These are phyloP conservation scores for Heliamphora pulchella DNA, from an alignment of 179 eudicot genomes.

Conservation along the genomic window DNA sequence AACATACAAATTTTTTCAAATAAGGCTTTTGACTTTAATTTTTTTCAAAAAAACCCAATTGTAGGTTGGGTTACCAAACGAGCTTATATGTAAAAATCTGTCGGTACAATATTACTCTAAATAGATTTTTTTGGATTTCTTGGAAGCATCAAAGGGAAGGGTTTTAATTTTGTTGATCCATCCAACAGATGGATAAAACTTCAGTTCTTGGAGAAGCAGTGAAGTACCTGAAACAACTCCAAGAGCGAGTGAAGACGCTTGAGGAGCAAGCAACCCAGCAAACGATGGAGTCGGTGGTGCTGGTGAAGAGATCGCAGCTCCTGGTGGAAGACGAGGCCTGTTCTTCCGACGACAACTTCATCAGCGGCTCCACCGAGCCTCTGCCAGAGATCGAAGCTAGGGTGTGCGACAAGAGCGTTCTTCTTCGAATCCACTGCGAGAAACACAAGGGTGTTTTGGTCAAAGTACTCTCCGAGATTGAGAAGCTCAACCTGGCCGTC, in stretches of 20 bases:
- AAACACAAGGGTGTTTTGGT: constrained; percentile 23
- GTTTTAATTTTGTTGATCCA: neutral
- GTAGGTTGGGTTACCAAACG: too few relatives aligned
- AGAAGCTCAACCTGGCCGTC: constrained; percentile 26
- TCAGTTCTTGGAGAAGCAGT: constrained; percentile 42
- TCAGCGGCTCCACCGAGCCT: neutral
- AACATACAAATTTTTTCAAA: too few relatives aligned
- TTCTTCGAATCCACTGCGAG: constrained; percentile 30
- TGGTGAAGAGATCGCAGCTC: constrained; percentile 18
- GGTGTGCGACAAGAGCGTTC: constrained; percentile 17
- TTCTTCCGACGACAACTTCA: constrained; percentile 12
- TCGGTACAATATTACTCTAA: too few relatives aligned
- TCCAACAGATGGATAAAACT: constrained; percentile 45
- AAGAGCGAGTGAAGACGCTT: constrained; percentile 32
- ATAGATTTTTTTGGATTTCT: neutral
- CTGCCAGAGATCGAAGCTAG: constrained; percentile 34
- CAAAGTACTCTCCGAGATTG: constrained; percentile 21
- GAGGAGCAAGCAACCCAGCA: constrained; percentile 27
- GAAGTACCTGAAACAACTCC: constrained; percentile 38
- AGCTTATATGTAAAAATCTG: too few relatives aligned
- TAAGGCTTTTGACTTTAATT: too few relatives aligned
- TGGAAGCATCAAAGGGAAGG: neutral
- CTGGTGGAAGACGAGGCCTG: constrained; percentile 8
- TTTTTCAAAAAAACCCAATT: too few relatives aligned
- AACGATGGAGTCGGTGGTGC: constrained; percentile 29